Base-by-base conservation (phyloP, 2,329 filamentous ascomycete genomes). In the Ramichloridium luteum region DNA sequence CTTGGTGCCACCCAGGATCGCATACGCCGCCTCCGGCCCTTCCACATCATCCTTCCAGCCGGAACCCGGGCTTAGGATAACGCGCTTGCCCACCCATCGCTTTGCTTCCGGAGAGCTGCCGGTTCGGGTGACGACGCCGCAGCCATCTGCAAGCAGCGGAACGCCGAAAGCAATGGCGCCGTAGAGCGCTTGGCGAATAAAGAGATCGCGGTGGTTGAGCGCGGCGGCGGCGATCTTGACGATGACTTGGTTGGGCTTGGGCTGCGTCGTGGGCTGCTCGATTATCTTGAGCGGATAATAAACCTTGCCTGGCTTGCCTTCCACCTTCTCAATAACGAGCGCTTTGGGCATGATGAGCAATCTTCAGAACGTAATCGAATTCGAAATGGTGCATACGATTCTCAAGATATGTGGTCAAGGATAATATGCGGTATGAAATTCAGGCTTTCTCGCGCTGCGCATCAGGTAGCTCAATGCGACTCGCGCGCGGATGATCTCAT, bases 201-300 rank as follows among this genome's bases (percentile, higher is more conserved):
- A 96, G 46, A 93, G 74, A 57, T 96, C 90, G 48, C 86, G 80
- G 63, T 96, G 90, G 64, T 96, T 96, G 30, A 96, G 74, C 10
- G 88, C 80, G 1, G 78, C 81, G 31, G 85, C 81, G 20, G 72
- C 70, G 50, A 96, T 65, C 49, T 73, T 74, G 40, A 96, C 64
- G 5, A 92, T 65, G 43, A 93, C 64, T 55, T 94, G 70, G 40
- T 65, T 50, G 31, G 46, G 43, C 22, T 51, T 65, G 11, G 71
- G 69, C 15, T 72, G 68, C 0, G 79, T 79, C 40, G 68, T 65
- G 34, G 77, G 68, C 11, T 78, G 59, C 18, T 74, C 62, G 40
- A 72, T 73, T 32, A 81, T 39, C 30, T 56, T 53, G 30, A 67
- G 57, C 2, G 80, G 80, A 49, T 86, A 85, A 61, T 88, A 93